Percentiles rank a stretch among this genome's conserved stretches.
phyloP scores from a whole-genome alignment of 345 rosid genomes.

The Conringia planisiliqua region DNA sequence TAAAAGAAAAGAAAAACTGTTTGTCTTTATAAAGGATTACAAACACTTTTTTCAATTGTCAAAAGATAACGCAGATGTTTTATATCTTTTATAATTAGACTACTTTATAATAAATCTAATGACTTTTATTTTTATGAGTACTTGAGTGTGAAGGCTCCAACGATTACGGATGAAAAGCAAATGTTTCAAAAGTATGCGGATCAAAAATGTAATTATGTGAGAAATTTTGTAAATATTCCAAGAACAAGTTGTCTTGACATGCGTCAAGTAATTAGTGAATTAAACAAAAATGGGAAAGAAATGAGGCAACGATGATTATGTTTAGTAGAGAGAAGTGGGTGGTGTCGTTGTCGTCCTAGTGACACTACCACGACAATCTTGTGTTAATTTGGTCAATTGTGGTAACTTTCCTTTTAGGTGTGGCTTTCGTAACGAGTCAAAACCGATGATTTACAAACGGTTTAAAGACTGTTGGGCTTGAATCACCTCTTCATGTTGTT shows the following conservation, averaged over 20 bases:
- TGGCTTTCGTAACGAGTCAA: not conserved
- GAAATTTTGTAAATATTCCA: not conserved
- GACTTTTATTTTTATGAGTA: not conserved
- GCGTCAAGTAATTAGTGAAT: slow-evolving; percentile 17
- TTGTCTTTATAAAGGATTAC: slow-evolving; percentile 11
- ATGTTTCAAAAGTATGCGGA: slow-evolving; percentile 15
- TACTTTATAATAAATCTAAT: not conserved
- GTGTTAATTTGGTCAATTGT: slow-evolving; percentile 16
- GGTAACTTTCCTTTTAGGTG: slow-evolving; percentile 3
- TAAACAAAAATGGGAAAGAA: not conserved
- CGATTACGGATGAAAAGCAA: slow-evolving; percentile 23
- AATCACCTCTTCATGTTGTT: no score
- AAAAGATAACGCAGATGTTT: slow-evolving; percentile 30
- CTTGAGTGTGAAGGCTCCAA: slow-evolving; percentile 14
- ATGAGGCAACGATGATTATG: slow-evolving; percentile 28
- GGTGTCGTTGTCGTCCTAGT: slow-evolving; percentile 30
- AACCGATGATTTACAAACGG: no score
- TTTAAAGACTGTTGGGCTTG: no score
- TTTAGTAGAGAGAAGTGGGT: not conserved
- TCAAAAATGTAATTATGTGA: slow-evolving; percentile 11
- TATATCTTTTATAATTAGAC: slow-evolving; percentile 10
- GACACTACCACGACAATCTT: slow-evolving; percentile 28
- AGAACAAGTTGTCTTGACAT: slow-evolving; percentile 22
- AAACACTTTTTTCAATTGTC: slow-evolving; percentile 24
- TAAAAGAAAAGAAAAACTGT: not conserved